Evolutionary conservation across 2,329 filamentous ascomycete genomes (phyloP).

Genomic region (Ploettnerulaceae sp.): DNA sequence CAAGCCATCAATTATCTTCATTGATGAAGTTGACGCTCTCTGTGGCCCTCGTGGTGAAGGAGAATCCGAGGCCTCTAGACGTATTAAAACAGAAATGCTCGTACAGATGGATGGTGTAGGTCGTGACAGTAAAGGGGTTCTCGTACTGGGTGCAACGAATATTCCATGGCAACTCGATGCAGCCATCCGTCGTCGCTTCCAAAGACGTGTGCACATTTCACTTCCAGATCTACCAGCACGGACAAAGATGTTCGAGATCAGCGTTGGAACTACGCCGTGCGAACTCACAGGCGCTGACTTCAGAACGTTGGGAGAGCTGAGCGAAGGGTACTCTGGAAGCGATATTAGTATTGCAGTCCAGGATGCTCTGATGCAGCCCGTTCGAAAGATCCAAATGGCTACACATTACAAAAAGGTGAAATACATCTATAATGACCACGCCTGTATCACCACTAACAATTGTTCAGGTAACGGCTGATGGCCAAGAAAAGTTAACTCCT

Average conservation of each 20-base stretch:
- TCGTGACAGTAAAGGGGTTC: conserved; percentile 86
- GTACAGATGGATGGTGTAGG: conserved; percentile 99
- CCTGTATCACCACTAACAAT: conserved; percentile 6
- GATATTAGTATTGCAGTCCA: conserved; percentile 96
- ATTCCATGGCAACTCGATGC: conserved; percentile 98
- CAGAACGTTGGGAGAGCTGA: conserved; percentile 70
- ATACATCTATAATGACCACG: background rate
- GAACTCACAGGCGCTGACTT: conserved; percentile 75
- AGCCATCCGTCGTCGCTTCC: conserved; percentile 92
- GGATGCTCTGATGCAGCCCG: conserved; percentile 93
- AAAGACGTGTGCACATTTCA: conserved; percentile 91
- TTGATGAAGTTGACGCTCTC: conserved; percentile 94
- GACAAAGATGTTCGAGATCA: conserved; percentile 77
- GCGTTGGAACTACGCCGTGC: conserved; percentile 89
- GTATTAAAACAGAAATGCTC: conserved; percentile 97
- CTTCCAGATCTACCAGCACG: conserved; percentile 82
- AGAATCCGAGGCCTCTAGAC: conserved; percentile 92
- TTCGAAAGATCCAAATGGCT: conserved; percentile 92
- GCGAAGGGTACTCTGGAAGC: conserved; percentile 91
- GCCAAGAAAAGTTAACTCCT: conserved; percentile 67
- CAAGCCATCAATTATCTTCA: conserved; percentile 97
- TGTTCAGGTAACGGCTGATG: conserved; percentile 64
- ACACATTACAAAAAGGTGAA: conserved; percentile 83
- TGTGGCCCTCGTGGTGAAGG: conserved; percentile 91
- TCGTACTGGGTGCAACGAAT: conserved; percentile 94